These are phyloP conservation scores for Fragilaria crotonensis DNA, from an alignment of 108 stramenopile species.

Conservation along the genomic window DNA sequence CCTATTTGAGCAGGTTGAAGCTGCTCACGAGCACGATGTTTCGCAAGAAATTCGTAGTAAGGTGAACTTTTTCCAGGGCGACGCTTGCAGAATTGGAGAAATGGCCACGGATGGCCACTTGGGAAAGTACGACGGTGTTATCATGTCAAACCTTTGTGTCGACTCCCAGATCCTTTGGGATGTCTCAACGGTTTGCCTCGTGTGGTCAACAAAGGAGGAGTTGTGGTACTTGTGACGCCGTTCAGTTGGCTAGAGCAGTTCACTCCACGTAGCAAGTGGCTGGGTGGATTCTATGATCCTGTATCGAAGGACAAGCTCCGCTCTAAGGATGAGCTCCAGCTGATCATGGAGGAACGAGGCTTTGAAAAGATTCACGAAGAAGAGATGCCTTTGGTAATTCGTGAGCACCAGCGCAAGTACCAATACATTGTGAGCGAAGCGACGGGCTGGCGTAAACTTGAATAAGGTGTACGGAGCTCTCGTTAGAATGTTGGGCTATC, in stretches of 20 bases:
- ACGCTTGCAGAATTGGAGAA: slow-evolving; percentile 73
- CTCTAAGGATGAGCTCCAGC: slow-evolving; percentile 67
- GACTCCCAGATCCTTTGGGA: slow-evolving; percentile 81
- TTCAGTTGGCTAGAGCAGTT: slow-evolving; percentile 91
- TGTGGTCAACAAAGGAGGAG: slow-evolving; percentile 80
- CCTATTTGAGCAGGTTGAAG: slow-evolving; percentile 49
- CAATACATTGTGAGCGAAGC: slow-evolving; percentile 92
- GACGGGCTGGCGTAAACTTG: slow-evolving; percentile 72
- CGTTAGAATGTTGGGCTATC: too few species aligned
- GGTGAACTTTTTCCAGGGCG: slow-evolving; percentile 80
- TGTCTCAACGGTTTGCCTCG: slow-evolving; percentile 68
- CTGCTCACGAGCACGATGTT: slow-evolving; percentile 52
- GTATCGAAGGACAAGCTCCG: slow-evolving; percentile 52
- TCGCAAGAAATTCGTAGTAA: slow-evolving; percentile 33
- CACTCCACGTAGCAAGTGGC: slow-evolving; percentile 80
- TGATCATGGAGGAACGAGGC: slow-evolving; percentile 66
- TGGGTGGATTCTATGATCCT: slow-evolving; percentile 71
- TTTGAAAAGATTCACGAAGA: slow-evolving; percentile 83
- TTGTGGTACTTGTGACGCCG: slow-evolving; percentile 85
- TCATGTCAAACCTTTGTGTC: slow-evolving; percentile 89
- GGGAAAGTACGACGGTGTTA: slow-evolving; percentile 86
- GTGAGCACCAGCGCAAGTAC: slow-evolving; percentile 92
- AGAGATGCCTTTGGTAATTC: slow-evolving; percentile 86
- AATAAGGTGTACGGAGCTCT: too few species aligned
- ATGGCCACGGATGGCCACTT: slow-evolving; percentile 34